Base-by-base conservation (phyloP, 768 basidiomycete species). In the Boletus sensibilis region DNA sequence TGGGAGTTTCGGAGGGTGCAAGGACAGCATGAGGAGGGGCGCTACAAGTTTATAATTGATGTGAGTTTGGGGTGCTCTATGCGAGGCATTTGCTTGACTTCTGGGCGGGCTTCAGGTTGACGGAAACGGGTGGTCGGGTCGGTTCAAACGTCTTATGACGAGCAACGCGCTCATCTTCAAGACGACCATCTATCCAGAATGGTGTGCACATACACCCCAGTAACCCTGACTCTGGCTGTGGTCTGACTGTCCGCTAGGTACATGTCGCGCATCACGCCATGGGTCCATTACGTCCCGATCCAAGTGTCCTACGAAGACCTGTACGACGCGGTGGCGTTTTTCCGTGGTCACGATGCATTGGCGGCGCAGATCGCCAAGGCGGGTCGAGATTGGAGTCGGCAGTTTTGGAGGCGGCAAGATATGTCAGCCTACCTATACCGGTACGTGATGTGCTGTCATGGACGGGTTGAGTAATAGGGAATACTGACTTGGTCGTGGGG, bases 281-380 rank as follows among this genome's bases (percentile, higher is more conserved):
- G 87, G 87, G 75, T 88, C 11, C 88, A 90, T 67, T 91, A 90
- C 64, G 78, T 90, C 1, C 88, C 88, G 2, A 75, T 90, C 4
- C 81, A 84, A 59, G 56, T 86, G 0, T 85, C 87, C 59, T 78
- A 86, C 12, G 77, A 80, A 0, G 88, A 91, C 68, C 68, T 92
- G 4, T 81, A 88, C 66, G 90, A 92, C 60, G 75, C 83, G 4
- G 76, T 89, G 43, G 71, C 84, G 1, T 93, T 93, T 75, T 91
- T 91, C 73, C 81, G 83, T 0, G 82, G 75, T 0, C 87, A 90
- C 59, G 87, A 90, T 50, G 78, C 74, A 1, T 64, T 87, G 43
- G 87, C 80, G 1, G 65, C 66, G 42, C 78, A 75, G 52, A 87
- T 90, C 37, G 88, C 85, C 0, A 52, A 67, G 2, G 75, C 79